A percentile compares a stretch with the other conserved stretches of the same genome.
Conservation (phyloP, 2,329 filamentous ascomycete genomes). For the Chaetomiaceae sp. region DNA sequence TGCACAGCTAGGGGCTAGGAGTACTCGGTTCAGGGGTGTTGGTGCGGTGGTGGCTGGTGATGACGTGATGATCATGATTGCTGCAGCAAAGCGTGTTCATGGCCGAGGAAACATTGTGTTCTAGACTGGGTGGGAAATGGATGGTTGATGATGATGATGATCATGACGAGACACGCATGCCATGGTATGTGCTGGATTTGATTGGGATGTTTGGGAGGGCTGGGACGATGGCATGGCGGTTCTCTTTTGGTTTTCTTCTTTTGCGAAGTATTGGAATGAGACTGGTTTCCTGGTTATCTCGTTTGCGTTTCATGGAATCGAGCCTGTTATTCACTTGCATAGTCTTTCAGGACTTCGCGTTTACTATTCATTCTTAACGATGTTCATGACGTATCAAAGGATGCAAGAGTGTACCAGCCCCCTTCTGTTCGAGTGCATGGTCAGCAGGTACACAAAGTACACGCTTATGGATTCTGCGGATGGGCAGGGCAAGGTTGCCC, state of each 20-base stretch:
- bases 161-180: no score
- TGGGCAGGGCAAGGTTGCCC: no score
- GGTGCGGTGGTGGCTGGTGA: no score
- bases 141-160: background rate
- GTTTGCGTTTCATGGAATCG: background rate
- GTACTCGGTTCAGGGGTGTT: no score
- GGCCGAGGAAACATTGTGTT: background rate
- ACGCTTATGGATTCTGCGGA: no score
- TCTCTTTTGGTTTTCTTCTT: background rate
- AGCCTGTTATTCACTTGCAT: background rate
- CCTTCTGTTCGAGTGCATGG: background rate
- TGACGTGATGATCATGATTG: slow-evolving; percentile 3
- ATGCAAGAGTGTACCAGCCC: background rate
- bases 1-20: no score
- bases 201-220: no score
- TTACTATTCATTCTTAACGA: no score
- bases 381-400: slow-evolving; percentile 8
- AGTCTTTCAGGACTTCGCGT: no score
- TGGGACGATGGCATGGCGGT: no score
- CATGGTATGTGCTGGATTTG: no score
- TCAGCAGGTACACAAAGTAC: no score
- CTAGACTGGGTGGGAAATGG: background rate
- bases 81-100: background rate
- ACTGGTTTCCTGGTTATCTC: slow-evolving; percentile 1
- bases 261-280: slow-evolving; percentile 4